phyloP scores from a whole-genome alignment of 495 filamentous ascomycete genomes.

The Hyphodiscus hymeniophilus region DNA sequence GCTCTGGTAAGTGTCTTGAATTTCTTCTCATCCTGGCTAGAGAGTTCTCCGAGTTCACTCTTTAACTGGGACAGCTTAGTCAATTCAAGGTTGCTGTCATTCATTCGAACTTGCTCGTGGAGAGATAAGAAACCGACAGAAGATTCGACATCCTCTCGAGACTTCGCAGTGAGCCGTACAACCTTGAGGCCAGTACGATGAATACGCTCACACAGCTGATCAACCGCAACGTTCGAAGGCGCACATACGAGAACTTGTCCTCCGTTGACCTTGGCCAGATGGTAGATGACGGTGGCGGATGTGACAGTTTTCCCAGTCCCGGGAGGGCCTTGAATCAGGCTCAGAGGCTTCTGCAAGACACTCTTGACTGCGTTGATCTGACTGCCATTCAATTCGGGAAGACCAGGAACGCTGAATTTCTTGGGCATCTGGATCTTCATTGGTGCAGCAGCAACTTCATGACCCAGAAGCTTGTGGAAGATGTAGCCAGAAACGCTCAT shows the following conservation, averaged over 20 bases:
- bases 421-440: constrained; percentile 96
- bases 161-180: constrained; percentile 97
- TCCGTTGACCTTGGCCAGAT: constrained; percentile 89
- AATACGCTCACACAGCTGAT: constrained; percentile 96
- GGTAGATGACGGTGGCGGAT: constrained; percentile 98
- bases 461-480: constrained; percentile 93
- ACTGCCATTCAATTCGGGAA: constrained; percentile 91
- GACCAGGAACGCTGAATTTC: constrained; percentile 91
- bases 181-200: constrained; percentile 92
- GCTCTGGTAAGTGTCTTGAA: constrained; percentile 89
- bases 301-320: constrained; percentile 99
- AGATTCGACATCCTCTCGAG: constrained; percentile 95
- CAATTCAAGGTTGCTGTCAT: constrained; percentile 90
- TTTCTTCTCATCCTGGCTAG: constrained; percentile 96
- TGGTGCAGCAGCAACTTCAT: constrained; percentile 90
- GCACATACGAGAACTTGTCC: constrained; percentile 95
- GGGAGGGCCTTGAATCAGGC: constrained; percentile 92
- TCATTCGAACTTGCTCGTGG: constrained; percentile 95
- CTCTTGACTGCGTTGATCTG: constrained; percentile 97
- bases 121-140: constrained; percentile 90
- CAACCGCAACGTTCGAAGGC: constrained; percentile 96
- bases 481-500: constrained; percentile 99
- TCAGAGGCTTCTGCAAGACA: constrained; percentile 85
- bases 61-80: constrained; percentile 89
- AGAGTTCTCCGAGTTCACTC: constrained; percentile 81